Conservation (phyloP, 2,329 filamentous ascomycete genomes). For the Aspergillus udagawae region DNA sequence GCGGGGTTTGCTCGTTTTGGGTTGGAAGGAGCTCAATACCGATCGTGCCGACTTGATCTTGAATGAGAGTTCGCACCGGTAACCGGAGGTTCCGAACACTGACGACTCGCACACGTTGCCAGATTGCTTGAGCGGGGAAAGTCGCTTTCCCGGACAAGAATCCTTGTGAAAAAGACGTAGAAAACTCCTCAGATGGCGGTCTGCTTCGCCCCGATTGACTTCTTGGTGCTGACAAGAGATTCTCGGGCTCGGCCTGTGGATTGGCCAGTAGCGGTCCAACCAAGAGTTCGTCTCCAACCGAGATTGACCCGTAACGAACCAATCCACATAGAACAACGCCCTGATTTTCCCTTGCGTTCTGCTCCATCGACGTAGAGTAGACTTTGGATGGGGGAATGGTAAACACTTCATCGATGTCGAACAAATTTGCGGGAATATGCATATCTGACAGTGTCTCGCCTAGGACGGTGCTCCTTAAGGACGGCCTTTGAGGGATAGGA, state of each 20-base stretch:
- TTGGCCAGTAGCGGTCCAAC: slow-evolving; percentile 67
- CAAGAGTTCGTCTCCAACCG: slow-evolving; percentile 71
- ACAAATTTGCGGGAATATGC: slow-evolving; percentile 62
- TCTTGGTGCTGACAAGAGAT: slow-evolving; percentile 6
- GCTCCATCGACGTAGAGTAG: slow-evolving; percentile 37
- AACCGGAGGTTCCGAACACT: slow-evolving; percentile 86
- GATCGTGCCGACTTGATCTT: slow-evolving; percentile 85
- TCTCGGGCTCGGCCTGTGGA: slow-evolving; percentile 51
- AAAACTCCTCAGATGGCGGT: slow-evolving; percentile 31
- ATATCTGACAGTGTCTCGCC: slow-evolving; percentile 9
- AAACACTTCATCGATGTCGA: slow-evolving; percentile 90
- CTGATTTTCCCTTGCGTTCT: slow-evolving; percentile 43
- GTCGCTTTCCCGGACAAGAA: slow-evolving; percentile 39
- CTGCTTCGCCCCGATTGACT: slow-evolving; percentile 24
- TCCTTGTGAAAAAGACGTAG: slow-evolving; percentile 27
- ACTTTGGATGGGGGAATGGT: slow-evolving; percentile 64
- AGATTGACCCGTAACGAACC: slow-evolving; percentile 71
- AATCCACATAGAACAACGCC: slow-evolving; percentile 81
- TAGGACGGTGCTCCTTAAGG: slow-evolving; percentile 19
- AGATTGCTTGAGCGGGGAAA: slow-evolving; percentile 62
- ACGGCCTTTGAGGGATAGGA: slow-evolving; percentile 57
- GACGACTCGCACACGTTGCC: slow-evolving; percentile 74
- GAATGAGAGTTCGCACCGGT: slow-evolving; percentile 69
- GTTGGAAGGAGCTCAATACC: slow-evolving; percentile 56
- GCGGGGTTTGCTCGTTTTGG: slow-evolving; percentile 20